Evolutionary conservation across 768 basidiomycete species (phyloP).

Genomic region (Hypholoma fasciculare): DNA sequence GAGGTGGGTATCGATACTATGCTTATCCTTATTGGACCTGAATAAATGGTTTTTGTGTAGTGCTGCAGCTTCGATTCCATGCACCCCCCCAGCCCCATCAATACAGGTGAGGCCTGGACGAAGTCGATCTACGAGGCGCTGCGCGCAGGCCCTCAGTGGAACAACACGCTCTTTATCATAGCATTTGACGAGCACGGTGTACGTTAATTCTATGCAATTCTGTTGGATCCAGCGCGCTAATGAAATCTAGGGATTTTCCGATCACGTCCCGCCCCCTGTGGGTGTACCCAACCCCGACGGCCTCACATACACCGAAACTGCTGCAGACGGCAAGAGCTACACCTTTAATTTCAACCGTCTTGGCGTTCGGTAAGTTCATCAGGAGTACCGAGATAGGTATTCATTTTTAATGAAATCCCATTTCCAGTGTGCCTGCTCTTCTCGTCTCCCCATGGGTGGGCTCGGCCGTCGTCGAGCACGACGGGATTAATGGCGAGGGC

Average conservation of each 20-base stretch:
- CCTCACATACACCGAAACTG: constrained; percentile 26
- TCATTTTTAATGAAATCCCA: neutral
- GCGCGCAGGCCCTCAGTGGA: constrained; percentile 26
- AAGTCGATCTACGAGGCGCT: constrained; percentile 31
- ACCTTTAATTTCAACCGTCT: constrained; percentile 27
- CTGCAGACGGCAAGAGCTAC: constrained; percentile 19
- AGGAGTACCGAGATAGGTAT: neutral
- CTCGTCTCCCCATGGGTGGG: constrained; percentile 23
- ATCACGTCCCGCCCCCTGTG: constrained; percentile 31
- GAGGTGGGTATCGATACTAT: neutral
- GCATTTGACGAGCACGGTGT: constrained; percentile 31
- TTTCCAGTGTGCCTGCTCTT: constrained; percentile 23
- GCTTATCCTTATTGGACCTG: too few relatives aligned
- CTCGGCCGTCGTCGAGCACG: constrained; percentile 21
- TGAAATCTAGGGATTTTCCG: constrained; percentile 23
- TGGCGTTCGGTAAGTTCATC: constrained; percentile 18
- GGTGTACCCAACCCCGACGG: constrained; percentile 24
- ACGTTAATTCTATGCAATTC: neutral
- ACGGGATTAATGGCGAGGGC: constrained; percentile 20
- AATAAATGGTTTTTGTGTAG: neutral
- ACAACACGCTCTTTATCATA: constrained; percentile 27
- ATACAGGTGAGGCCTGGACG: constrained; percentile 26
- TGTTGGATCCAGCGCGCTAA: too few relatives aligned
- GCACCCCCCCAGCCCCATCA: constrained; percentile 26
- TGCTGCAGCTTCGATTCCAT: constrained; percentile 27